Evolutionary conservation across 2,329 filamentous ascomycete genomes (phyloP).

Genomic region (Ciborinia camelliae): DNA sequence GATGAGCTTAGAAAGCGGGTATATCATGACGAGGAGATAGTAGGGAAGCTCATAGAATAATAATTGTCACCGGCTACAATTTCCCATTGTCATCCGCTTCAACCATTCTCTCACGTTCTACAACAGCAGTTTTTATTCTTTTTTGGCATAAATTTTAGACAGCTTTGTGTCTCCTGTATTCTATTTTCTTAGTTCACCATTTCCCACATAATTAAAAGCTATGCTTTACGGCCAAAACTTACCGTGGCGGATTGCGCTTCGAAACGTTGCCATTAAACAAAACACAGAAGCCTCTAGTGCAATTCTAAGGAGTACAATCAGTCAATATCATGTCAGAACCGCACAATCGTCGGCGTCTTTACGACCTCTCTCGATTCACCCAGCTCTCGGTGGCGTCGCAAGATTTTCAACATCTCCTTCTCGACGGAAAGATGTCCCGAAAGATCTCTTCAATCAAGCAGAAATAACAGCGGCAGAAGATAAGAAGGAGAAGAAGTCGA

Average conservation of each 20-base stretch:
- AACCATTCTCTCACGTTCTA: background rate
- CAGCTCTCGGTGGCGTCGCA: constrained; percentile 39
- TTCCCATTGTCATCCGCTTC: constrained; percentile 10
- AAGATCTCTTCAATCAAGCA: constrained; percentile 41
- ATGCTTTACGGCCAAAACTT: constrained; percentile 64
- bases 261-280: constrained; percentile 27
- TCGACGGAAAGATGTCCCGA: constrained; percentile 43
- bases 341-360: constrained; percentile 59
- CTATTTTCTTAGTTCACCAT: constrained; percentile 2
- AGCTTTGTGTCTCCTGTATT: background rate
- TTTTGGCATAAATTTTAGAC: background rate
- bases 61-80: constrained; percentile 1
- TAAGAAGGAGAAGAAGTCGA: constrained; percentile 32
- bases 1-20: constrained; percentile 20
- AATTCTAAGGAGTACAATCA: constrained; percentile 29
- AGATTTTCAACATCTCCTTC: constrained; percentile 51
- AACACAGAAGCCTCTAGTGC: constrained; percentile 24
- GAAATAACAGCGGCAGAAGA: constrained; percentile 43
- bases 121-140: background rate
- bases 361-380: constrained; percentile 58
- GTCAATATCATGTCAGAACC: constrained; percentile 46
- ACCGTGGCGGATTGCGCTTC: constrained; percentile 59
- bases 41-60: constrained; percentile 20
- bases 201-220: constrained; percentile 19
- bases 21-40: constrained; percentile 19